Conservation (phyloP, 108 stramenopile species). For the Schizochytrium sp. region DNA sequence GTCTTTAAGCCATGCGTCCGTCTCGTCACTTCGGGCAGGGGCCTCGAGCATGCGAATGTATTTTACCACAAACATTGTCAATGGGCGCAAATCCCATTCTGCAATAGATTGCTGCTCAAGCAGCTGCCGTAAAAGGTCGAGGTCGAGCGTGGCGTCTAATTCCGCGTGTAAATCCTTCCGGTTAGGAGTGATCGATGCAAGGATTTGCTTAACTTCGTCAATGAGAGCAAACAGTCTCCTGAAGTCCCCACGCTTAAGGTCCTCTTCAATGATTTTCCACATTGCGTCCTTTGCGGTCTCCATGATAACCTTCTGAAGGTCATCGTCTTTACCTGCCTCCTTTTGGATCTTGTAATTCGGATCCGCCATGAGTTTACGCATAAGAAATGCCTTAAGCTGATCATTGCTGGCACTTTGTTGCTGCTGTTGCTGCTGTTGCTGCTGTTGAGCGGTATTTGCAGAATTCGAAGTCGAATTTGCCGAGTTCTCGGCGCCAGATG, state of each 20-base stretch:
- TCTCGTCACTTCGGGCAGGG: background rate
- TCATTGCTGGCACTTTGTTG: background rate
- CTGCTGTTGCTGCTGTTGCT: too few species aligned
- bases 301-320: background rate
- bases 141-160: slow-evolving; percentile 28
- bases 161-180: slow-evolving; percentile 12
- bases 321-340: background rate
- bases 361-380: slow-evolving; percentile 30
- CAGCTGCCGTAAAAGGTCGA: background rate
- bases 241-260: background rate
- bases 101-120: background rate
- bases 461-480: too few species aligned
- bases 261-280: slow-evolving; percentile 45
- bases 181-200: slow-evolving; percentile 22
- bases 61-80: slow-evolving; percentile 43
- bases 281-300: slow-evolving; percentile 19
- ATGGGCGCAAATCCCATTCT: background rate
- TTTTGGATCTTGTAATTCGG: background rate
- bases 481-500: too few species aligned
- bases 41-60: slow-evolving; percentile 59
- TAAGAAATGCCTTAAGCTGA: background rate
- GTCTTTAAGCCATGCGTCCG: slow-evolving; percentile 6
- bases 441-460: too few species aligned
- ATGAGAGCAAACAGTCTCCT: slow-evolving; percentile 20
- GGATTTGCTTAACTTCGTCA: background rate